Conservation (phyloP, 305 asterid species). For the Solanum hybrid region DNA sequence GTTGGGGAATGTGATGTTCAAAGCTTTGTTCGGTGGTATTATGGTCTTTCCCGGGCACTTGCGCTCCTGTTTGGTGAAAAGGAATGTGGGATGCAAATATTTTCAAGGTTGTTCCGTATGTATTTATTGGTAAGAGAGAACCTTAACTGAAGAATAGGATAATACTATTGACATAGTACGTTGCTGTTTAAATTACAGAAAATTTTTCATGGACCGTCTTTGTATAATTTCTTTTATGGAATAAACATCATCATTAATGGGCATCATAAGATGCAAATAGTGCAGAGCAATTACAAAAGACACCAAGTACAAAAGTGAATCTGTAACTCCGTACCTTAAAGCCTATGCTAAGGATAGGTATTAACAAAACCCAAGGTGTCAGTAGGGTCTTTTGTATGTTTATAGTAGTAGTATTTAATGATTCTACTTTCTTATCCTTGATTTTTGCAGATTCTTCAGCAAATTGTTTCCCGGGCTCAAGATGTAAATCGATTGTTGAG, state of each 20-base stretch:
- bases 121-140: not conserved
- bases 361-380: not conserved
- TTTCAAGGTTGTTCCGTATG: not conserved
- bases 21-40: not conserved
- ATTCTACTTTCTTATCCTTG: slow-evolving; percentile 12
- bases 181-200: not conserved
- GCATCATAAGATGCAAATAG: not conserved
- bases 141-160: not conserved
- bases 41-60: not conserved
- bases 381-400: not conserved
- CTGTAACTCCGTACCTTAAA: not conserved
- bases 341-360: not conserved
- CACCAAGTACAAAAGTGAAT: not conserved
- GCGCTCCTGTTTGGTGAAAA: not conserved
- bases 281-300: not conserved
- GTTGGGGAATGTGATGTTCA: not conserved
- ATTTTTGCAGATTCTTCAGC: slow-evolving; percentile 72
- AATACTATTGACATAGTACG: not conserved
- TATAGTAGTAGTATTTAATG: not conserved
- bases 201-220: not conserved
- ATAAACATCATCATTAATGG: not conserved
- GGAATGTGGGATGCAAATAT: not conserved
- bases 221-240: not conserved
- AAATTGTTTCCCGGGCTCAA: slow-evolving; percentile 58
- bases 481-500: slow-evolving; percentile 62